phyloP scores from a whole-genome alignment of 164 flowering plant species.

The Sextonia rubra region DNA sequence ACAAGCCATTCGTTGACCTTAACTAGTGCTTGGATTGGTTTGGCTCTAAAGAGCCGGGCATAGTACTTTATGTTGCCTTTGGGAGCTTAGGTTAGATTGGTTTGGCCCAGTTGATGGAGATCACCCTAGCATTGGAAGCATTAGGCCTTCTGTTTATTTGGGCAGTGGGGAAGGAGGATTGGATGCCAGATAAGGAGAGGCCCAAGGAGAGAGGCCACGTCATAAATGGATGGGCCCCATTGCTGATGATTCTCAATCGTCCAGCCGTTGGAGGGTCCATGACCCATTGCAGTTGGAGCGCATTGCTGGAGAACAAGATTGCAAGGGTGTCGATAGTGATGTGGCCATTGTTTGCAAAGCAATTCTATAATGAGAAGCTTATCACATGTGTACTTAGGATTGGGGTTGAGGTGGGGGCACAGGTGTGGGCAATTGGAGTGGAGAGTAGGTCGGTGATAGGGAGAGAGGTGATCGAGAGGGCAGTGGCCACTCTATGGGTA shows the following conservation, averaged over 20 bases:
- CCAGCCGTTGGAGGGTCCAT: slow-evolving; percentile 46
- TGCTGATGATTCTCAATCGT: slow-evolving; percentile 46
- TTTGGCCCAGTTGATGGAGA: slow-evolving; percentile 7
- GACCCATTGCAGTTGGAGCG: slow-evolving; percentile 68
- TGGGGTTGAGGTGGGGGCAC: slow-evolving; percentile 14
- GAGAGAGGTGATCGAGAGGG: slow-evolving; percentile 17
- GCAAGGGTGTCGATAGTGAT: slow-evolving; percentile 19
- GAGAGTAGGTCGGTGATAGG: slow-evolving; percentile 3
- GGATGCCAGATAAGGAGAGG: slow-evolving; percentile 10
- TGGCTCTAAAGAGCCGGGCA: slow-evolving; percentile 14
- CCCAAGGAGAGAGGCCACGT: slow-evolving; percentile 35
- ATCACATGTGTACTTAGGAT: slow-evolving; percentile 10
- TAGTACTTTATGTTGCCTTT: slow-evolving; percentile 14
- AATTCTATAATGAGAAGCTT: slow-evolving; percentile 19
- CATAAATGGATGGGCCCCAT: slow-evolving; percentile 70
- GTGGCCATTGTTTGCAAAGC: slow-evolving; percentile 20
- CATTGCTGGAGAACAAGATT: background rate
- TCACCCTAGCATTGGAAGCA: slow-evolving; percentile 46
- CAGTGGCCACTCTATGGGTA: too few relatives aligned
- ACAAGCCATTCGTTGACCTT: slow-evolving; percentile 7
- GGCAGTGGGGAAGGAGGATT: background rate
- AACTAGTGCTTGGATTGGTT: slow-evolving; percentile 24
- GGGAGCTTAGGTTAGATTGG: too few relatives aligned
- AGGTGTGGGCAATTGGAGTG: slow-evolving; percentile 9
- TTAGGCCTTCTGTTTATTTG: background rate